Evolutionary conservation across 495 filamentous ascomycete genomes (phyloP).

Genomic region (Aspergillus steynii): DNA sequence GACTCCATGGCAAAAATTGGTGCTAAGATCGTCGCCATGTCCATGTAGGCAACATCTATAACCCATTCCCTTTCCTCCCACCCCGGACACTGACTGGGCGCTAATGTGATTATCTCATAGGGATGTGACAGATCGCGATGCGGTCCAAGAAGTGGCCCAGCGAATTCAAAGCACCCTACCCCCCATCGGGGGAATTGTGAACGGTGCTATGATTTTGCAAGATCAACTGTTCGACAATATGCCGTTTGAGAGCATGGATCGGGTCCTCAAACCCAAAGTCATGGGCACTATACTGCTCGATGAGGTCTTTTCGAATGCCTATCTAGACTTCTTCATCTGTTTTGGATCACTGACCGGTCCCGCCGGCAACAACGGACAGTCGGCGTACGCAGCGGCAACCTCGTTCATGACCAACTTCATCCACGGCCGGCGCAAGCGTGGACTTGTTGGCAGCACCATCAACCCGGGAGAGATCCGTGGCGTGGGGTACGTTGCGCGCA

Average conservation of each 20-base stretch:
- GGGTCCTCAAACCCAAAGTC: conserved; percentile 23
- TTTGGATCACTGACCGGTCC: conserved; percentile 55
- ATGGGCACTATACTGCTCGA: conserved; percentile 28
- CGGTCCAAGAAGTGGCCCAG: background rate
- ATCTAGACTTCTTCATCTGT: conserved; percentile 62
- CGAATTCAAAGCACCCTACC: conserved; percentile 5
- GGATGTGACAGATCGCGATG: background rate
- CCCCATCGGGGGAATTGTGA: conserved; percentile 17
- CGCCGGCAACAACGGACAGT: conserved; percentile 55
- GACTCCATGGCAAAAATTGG: background rate
- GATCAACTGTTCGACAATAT: conserved; percentile 22
- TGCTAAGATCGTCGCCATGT: background rate
- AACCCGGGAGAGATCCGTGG: background rate
- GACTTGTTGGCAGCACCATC: background rate
- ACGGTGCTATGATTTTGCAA: conserved; percentile 26
- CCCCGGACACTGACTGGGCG: too few species aligned
- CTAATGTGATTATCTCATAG: background rate
- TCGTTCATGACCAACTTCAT: conserved; percentile 14
- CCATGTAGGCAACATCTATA: background rate
- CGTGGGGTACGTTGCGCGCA: background rate
- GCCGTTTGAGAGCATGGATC: conserved; percentile 1
- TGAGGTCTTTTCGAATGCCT: conserved; percentile 24
- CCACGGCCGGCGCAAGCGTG: background rate
- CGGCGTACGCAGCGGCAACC: conserved; percentile 60
- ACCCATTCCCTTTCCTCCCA: too few species aligned